Base-by-base conservation (phyloP, 352 stramenopile genomes). In the Thraustochytrium striatum region DNA sequence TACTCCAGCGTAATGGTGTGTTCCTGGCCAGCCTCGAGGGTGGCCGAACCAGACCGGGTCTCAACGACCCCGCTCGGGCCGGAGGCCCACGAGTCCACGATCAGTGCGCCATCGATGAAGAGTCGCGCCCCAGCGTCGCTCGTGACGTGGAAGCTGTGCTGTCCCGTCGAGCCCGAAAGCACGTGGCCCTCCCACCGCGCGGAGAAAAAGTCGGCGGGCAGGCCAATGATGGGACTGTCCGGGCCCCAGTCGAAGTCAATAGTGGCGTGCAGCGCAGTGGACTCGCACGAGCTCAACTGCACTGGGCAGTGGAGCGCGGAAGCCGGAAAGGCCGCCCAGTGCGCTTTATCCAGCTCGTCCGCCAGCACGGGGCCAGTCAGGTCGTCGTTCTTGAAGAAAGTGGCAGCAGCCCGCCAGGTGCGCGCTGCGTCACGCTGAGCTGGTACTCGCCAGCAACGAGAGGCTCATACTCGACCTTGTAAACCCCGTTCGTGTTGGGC, bases 231-330 rank as follows among this genome's bases (percentile, higher is more conserved):
- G 19, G 89, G 87, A n/a, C 87, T 83, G 19, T 82, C 57, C 30
- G 81, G 81, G 33, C 85, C 86, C 93, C 93, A 98, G 52, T 91
- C 81, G 82, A 97, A 97, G 19, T 89, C 85, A 11, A 98, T 79
- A 5, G 59, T 62, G 0, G 83, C 43, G 81, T 97, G 92, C n/a
- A 94, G 75, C 0, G 81, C 83, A 13, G 87, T 94, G 0, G 87
- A 88, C 53, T 94, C 85, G 36, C 35, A 82, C 13, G 44, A 1
- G 3, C 19, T 1, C 3, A 75, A 11, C 3, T 30, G 9, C 16
- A 52, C 33, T 9, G 78, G 65, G 36, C 73, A 82, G 57, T 81
- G 78, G 28, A 50, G 21, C 11, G 57, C 53, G 13, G 43, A n/a
- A n/a, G n/a, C 53, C 2, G 41, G 72, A 11, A 39, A n/a, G 11